These are phyloP conservation scores for Euphorbia schlechtendalii DNA, from an alignment of 441 rosid genomes.

Conservation along the genomic window DNA sequence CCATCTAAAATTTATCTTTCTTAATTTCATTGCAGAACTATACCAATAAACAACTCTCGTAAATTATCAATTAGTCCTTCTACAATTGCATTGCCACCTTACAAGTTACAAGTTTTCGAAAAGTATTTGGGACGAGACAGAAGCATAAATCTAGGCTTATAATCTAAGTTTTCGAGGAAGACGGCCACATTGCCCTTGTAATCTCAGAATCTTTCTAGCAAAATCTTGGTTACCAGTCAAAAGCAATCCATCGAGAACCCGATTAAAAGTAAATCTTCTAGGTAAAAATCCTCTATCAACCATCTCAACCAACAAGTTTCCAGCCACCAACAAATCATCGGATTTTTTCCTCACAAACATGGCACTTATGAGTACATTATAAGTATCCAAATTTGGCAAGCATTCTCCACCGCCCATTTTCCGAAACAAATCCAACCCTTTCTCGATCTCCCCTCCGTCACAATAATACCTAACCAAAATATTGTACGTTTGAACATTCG, in stretches of 20 bases:
- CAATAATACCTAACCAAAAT: conserved; percentile 58
- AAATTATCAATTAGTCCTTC: not conserved
- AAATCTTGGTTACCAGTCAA: conserved; percentile 78
- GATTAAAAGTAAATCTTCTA: conserved; percentile 60
- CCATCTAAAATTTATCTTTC: not conserved
- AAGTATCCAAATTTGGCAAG: conserved; percentile 86
- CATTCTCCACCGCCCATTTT: conserved; percentile 57
- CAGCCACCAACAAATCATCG: conserved; percentile 68
- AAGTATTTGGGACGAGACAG: not conserved
- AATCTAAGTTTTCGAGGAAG: conserved; percentile 53
- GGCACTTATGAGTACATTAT: conserved; percentile 58
- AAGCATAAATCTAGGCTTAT: conserved; percentile 20
- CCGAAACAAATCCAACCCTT: conserved; percentile 54
- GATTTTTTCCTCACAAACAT: conserved; percentile 84
- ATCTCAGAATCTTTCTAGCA: conserved; percentile 63
- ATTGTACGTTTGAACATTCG: conserved; percentile 74
- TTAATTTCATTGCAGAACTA: not conserved
- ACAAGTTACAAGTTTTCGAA: not conserved
- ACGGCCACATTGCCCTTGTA: conserved; percentile 60
- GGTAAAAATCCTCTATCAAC: conserved; percentile 88
- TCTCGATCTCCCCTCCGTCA: conserved; percentile 61
- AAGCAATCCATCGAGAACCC: conserved; percentile 74
- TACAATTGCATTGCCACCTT: not conserved
- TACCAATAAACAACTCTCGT: not conserved
- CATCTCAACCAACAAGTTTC: conserved; percentile 80